Evolutionary conservation across 345 rosid species (phyloP), one percentile per base, ranked within the genome.

Genomic region (Adansonia digitata): DNA sequence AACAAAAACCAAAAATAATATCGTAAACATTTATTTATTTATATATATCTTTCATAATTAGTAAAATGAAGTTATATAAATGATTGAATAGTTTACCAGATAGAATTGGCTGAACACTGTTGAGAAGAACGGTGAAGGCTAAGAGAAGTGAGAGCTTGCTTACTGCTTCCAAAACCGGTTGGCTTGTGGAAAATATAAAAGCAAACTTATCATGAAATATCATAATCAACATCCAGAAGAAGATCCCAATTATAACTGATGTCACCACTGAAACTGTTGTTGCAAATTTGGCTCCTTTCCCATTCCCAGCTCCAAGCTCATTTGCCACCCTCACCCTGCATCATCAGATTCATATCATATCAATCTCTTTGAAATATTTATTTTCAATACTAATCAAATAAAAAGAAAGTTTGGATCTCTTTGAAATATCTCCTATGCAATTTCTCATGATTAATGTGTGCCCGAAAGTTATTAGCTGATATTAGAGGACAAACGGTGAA

Each of bases 271-370:
- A 82, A 2, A 91, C 86, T 0, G 27, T 43, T 34, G 91, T 84
- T 0, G 97, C 98, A 69, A 90, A 92, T 76, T 76, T 92, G 2
- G 98, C 98, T 74, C 90, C 98, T 70, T 79, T 89, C 5, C 98
- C 97, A n/a, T 90, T 92, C 0, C 98, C 96, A 1, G 97, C 96
- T 40, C 97, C 98, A 39, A 94, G 82, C 78, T 94, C 98, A 60
- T 94, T 94, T 7, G 98, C 92, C 15, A 92, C 97, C 67, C 97
- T 82, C 13, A 94, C 93, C 73, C 97, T 92, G 86, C 80, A 80
- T 17, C 75, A n/a, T n/a, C n/a, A n/a, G n/a, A n/a, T n/a, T n/a
- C n/a, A n/a, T n/a, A n/a, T n/a, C n/a, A n/a, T n/a, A n/a, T n/a
- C n/a, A n/a, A n/a, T n/a, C n/a, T n/a, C n/a, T n/a, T n/a, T n/a